Percentiles rank a stretch among this genome's conserved stretches.
These are phyloP conservation scores for Boletales sp. DNA, from an alignment of 768 basidiomycete species.

Conservation along the genomic window DNA sequence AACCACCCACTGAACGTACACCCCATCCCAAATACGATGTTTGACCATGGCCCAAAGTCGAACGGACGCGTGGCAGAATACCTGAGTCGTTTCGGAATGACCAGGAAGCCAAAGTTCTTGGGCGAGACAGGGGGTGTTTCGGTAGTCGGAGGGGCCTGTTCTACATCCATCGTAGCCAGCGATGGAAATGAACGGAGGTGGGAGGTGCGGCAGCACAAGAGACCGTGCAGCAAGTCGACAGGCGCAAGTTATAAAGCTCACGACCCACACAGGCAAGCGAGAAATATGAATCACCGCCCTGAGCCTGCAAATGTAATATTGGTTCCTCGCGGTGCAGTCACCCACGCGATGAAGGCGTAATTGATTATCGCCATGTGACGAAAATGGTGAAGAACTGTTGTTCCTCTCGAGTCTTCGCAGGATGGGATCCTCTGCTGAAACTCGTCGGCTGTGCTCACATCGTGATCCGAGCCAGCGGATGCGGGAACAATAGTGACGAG, in stretches of 20 bases:
- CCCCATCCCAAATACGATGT: conserved; percentile 12
- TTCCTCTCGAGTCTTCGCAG: not conserved
- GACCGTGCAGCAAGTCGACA: not conserved
- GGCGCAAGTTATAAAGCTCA: conserved; percentile 10
- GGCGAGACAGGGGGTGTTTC: not conserved
- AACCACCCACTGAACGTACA: conserved; percentile 18
- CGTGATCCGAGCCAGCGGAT: not conserved
- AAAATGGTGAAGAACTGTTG: not conserved
- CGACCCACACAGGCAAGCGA: not conserved
- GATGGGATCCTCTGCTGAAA: not conserved
- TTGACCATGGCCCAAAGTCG: conserved; percentile 12
- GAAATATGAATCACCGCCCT: conserved; percentile 15
- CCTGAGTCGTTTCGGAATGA: conserved; percentile 14
- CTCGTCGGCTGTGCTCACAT: not conserved
- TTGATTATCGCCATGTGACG: not conserved
- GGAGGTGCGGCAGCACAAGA: not conserved
- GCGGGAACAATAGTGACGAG: not conserved
- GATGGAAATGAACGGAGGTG: not conserved
- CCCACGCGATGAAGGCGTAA: not conserved
- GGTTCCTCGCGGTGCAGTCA: not conserved
- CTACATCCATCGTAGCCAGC: conserved; percentile 15
- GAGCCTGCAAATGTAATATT: conserved; percentile 3
- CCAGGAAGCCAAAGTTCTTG: conserved; percentile 12
- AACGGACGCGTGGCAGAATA: conserved; percentile 6
- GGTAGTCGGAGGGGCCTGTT: conserved; percentile 2